These are phyloP conservation scores for Geosmithia putterillii DNA, from an alignment of 2,329 filamentous ascomycete genomes.

Conservation along the genomic window DNA sequence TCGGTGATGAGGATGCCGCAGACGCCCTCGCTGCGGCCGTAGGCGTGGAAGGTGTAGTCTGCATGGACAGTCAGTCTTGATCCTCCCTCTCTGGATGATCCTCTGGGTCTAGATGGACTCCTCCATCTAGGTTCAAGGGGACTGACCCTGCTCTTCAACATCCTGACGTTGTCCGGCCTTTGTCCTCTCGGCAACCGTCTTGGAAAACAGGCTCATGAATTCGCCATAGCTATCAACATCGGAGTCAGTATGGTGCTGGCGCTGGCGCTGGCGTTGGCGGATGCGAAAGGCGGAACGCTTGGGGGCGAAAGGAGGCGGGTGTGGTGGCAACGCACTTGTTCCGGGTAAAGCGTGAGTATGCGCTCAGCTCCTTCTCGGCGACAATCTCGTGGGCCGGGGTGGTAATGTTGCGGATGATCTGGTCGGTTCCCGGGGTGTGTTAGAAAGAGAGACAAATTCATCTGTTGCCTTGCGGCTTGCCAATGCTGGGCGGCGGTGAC, in stretches of 20 bases:
- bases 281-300: slow-evolving; percentile 3
- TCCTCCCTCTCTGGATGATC: too few relatives aligned
- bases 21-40: slow-evolving; percentile 61
- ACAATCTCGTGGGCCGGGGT: slow-evolving; percentile 68
- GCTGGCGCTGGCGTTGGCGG: not conserved
- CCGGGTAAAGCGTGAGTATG: slow-evolving; percentile 70
- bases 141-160: slow-evolving; percentile 65
- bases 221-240: slow-evolving; percentile 28
- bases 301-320: not conserved
- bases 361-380: slow-evolving; percentile 64
- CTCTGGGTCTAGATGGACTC: not conserved
- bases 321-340: slow-evolving; percentile 39
- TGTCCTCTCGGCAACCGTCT: slow-evolving; percentile 79
- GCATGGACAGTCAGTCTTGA: too few relatives aligned
- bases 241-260: not conserved
- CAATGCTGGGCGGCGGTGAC: not conserved
- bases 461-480: too few relatives aligned
- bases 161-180: slow-evolving; percentile 71
- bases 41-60: slow-evolving; percentile 68
- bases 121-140: too few relatives aligned
- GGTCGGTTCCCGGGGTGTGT: slow-evolving; percentile 5
- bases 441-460: not conserved
- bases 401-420: slow-evolving; percentile 73
- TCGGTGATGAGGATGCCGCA: slow-evolving; percentile 69
- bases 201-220: slow-evolving; percentile 76